Conservation (phyloP, 2,329 filamentous ascomycete genomes). For the Didymella pomorum region DNA sequence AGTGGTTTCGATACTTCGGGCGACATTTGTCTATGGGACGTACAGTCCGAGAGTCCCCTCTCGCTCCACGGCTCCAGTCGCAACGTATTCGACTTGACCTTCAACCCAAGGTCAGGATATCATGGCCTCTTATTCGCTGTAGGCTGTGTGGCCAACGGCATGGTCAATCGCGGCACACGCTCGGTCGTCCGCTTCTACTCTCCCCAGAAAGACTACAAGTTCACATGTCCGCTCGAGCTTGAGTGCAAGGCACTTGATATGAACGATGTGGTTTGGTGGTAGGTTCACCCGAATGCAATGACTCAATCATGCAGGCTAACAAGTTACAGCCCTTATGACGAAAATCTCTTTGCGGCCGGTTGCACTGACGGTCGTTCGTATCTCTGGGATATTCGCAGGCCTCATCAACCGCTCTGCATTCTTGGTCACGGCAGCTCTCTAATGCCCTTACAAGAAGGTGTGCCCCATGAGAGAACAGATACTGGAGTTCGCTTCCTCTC, state of each 20-base stretch:
- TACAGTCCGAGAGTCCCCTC: conserved; percentile 53
- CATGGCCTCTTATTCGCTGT: conserved; percentile 61
- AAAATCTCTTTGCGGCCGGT: conserved; percentile 64
- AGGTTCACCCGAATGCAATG: conserved; percentile 15
- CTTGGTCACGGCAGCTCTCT: conserved; percentile 62
- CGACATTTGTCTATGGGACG: conserved; percentile 63
- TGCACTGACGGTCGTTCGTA: conserved; percentile 68
- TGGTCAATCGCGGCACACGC: conserved; percentile 52
- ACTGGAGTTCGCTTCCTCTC: conserved; percentile 66
- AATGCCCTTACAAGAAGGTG: conserved; percentile 56
- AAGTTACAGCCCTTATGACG: conserved; percentile 53
- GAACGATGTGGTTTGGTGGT: conserved; percentile 65
- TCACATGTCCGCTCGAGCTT: conserved; percentile 53
- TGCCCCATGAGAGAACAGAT: conserved; percentile 60
- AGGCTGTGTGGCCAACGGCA: conserved; percentile 55
- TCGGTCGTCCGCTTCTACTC: conserved; percentile 64
- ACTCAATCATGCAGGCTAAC: conserved; percentile 2
- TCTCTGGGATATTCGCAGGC: conserved; percentile 65
- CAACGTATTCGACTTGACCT: conserved; percentile 67
- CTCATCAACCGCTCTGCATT: conserved; percentile 56
- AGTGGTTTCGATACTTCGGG: conserved; percentile 54
- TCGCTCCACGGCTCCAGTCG: conserved; percentile 58
- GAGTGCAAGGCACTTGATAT: conserved; percentile 68
- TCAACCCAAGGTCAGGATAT: conserved; percentile 56
- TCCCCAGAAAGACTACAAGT: conserved; percentile 21